phyloP scores from a whole-genome alignment of 352 stramenopile genomes.

The Elongisporangium senticosum region DNA sequence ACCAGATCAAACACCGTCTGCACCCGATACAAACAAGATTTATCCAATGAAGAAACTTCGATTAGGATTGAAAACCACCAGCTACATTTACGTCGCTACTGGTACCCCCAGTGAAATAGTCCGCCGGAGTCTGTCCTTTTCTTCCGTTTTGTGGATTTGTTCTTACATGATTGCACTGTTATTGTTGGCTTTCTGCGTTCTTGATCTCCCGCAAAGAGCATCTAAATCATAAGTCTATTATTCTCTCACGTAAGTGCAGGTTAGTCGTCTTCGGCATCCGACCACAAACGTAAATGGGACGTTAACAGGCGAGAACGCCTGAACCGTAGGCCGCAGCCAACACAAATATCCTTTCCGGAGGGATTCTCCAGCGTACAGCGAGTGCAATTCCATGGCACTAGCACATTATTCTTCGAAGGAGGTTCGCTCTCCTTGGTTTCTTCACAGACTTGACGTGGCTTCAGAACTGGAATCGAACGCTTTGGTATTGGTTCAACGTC shows the following conservation, averaged over 20 bases:
- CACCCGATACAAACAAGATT: no score
- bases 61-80: no score
- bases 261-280: slow-evolving; percentile 41
- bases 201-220: no score
- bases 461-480: not conserved
- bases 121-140: no score
- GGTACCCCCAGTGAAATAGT: no score
- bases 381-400: slow-evolving; percentile 51
- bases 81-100: no score
- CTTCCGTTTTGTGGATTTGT: no score
- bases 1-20: no score
- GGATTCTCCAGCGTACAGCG: slow-evolving; percentile 79
- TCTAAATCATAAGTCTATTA: no score
- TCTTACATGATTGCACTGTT: no score
- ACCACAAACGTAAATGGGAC: slow-evolving; percentile 22
- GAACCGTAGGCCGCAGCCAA: slow-evolving; percentile 65
- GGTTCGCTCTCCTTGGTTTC: slow-evolving; percentile 41
- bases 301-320: slow-evolving; percentile 45
- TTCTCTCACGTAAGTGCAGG: slow-evolving; percentile 1
- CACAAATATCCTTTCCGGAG: slow-evolving; percentile 43
- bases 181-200: no score
- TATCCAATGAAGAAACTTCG: no score
- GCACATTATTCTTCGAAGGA: slow-evolving; percentile 10
- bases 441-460: slow-evolving; percentile 24
- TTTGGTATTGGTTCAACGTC: not conserved